Conservation (phyloP, 306 rosid genomes). For the Pyrus bretschneideri region DNA sequence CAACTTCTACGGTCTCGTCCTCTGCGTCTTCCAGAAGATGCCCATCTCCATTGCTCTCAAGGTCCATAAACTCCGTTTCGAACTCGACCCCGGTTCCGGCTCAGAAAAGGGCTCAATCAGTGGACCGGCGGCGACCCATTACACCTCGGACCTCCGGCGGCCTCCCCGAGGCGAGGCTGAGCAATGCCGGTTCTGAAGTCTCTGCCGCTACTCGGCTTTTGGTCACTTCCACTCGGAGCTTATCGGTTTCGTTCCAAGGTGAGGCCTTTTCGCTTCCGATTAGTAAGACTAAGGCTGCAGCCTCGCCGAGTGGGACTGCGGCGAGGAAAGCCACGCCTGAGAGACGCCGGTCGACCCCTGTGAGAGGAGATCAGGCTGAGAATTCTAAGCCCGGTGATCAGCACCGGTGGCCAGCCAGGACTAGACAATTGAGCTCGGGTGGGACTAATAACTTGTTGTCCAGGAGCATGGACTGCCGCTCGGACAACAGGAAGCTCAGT, state of each 20-base stretch:
- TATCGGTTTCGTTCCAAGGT: constrained; percentile 96
- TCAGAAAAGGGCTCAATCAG: constrained; percentile 84
- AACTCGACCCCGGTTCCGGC: constrained; percentile 46
- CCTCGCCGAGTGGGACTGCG: constrained; percentile 36
- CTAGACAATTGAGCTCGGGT: constrained; percentile 38
- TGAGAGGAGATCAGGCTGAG: constrained; percentile 72
- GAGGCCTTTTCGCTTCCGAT: constrained; percentile 92
- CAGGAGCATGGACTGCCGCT: constrained; percentile 60
- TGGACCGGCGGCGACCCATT: constrained; percentile 59
- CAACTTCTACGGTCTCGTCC: constrained; percentile 29
- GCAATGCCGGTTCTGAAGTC: constrained; percentile 41
- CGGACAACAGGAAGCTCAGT: constrained; percentile 33
- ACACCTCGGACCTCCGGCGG: constrained; percentile 48
- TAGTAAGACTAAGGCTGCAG: constrained; percentile 69
- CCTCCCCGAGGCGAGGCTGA: constrained; percentile 35
- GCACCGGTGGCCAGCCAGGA: constrained; percentile 88
- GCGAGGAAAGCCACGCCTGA: constrained; percentile 80
- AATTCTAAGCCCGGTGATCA: constrained; percentile 72
- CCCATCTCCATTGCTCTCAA: constrained; percentile 79
- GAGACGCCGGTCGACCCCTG: constrained; percentile 68
- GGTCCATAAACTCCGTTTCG: constrained; percentile 60
- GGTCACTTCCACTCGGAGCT: constrained; percentile 85
- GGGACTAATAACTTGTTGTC: constrained; percentile 32
- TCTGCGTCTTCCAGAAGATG: constrained; percentile 68
- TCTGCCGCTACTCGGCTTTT: constrained; percentile 77